A percentile compares a stretch with the other conserved stretches of the same genome.
Conservation (phyloP, 163 green algal genomes). For the Chlamydomonas reinhardtii region DNA sequence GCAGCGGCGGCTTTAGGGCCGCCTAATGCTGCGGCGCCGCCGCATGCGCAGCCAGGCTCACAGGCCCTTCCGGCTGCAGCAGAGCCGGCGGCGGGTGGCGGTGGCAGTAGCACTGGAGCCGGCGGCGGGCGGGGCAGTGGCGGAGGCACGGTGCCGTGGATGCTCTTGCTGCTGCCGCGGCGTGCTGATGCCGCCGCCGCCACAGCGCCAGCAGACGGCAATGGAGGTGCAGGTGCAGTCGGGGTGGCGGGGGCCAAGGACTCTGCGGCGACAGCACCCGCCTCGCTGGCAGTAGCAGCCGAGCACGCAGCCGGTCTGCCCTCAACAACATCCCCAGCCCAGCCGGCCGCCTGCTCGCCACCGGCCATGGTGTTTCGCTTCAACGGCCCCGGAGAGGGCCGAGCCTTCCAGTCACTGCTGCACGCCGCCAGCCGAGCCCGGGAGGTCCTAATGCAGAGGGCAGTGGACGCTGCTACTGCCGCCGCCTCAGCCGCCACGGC, state of each 20-base stretch:
- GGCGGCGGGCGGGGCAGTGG: neutral
- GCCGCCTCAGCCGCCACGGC: neutral
- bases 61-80: too few relatives aligned
- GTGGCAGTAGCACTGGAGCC: neutral
- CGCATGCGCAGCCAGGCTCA: neutral
- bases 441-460: neutral
- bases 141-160: neutral
- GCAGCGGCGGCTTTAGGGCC: neutral
- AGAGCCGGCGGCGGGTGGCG: neutral
- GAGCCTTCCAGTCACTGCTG: constrained; percentile 30
- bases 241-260: too few relatives aligned
- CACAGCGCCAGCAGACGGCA: too few relatives aligned
- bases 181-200: too few relatives aligned
- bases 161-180: constrained; percentile 32
- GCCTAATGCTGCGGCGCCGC: neutral
- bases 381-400: constrained; percentile 25
- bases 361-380: constrained; percentile 29
- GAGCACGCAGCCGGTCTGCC: too few relatives aligned
- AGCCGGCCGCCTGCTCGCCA: neutral
- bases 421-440: neutral
- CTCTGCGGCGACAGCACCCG: too few relatives aligned
- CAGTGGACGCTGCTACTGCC: neutral
- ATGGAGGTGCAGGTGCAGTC: too few relatives aligned
- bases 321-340: too few relatives aligned
- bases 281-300: too few relatives aligned